Conservation (phyloP, 192 early-diverging fungal species). For the Linnemannia schmuckeri region DNA sequence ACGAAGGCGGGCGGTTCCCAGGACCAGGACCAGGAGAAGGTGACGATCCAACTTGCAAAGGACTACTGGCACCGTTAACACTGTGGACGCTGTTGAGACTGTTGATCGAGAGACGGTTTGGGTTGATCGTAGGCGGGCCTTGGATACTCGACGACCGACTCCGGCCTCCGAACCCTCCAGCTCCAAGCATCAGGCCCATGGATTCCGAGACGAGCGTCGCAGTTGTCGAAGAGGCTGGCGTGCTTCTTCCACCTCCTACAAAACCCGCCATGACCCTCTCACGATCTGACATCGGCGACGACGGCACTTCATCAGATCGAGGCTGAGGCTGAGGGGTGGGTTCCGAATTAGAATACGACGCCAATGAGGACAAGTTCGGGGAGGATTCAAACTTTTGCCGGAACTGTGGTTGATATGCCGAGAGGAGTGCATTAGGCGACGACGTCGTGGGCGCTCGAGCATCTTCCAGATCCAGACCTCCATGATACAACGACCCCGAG, state of each 20-base stretch:
- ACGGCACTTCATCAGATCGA: neutral
- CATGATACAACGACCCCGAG: neutral
- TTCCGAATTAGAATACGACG: neutral
- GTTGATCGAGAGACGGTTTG: neutral
- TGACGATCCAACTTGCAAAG: too few species aligned
- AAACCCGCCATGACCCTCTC: neutral
- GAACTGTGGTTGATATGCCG: constrained; percentile 13
- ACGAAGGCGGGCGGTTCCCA: neutral
- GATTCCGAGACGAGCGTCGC: neutral
- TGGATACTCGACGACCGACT: constrained; percentile 2
- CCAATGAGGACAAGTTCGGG: constrained; percentile 25
- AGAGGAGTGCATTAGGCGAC: neutral
- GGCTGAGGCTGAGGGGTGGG: neutral
- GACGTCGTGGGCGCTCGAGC: neutral
- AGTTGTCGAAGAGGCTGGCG: neutral
- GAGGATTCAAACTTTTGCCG: constrained; percentile 43
- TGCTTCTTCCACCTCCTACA: neutral
- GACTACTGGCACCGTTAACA: neutral
- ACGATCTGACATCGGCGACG: neutral
- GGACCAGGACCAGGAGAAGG: neutral
- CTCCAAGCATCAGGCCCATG: neutral
- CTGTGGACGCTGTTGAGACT: neutral
- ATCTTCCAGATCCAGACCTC: constrained; percentile 6
- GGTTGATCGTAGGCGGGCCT: neutral
- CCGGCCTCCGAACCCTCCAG: neutral